Conservation (phyloP, 176 grass and related monocot genomes). For the Tuctoria greenei region DNA sequence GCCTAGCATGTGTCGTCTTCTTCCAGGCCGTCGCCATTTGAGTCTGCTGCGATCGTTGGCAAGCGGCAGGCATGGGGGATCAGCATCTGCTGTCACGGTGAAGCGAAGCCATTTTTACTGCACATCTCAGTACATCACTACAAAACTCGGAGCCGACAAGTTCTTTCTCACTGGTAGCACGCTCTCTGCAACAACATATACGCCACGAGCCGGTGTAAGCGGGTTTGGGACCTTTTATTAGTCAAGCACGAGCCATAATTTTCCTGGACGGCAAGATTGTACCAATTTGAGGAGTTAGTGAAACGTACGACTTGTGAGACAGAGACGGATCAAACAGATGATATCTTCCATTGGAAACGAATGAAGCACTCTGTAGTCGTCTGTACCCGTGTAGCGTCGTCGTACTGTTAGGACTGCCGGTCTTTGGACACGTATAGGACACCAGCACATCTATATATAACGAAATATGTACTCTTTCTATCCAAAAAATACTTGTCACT, state of each 20-base stretch:
- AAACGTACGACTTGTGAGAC: not conserved
- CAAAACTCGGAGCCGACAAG: not conserved
- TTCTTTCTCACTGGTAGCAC: not conserved
- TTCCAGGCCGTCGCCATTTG: not conserved
- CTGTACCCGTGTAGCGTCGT: not conserved
- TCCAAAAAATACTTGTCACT: too few species aligned
- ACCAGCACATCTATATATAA: not conserved
- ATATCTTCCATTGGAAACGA: not conserved
- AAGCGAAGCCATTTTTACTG: not conserved
- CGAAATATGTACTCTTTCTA: too few species aligned
- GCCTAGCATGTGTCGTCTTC: not conserved
- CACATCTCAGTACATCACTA: not conserved
- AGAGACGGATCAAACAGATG: not conserved
- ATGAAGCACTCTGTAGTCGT: not conserved
- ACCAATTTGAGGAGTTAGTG: conserved; percentile 23
- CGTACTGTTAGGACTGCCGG: not conserved
- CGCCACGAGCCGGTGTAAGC: conserved; percentile 18
- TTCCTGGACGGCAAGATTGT: not conserved
- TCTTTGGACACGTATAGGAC: conserved; percentile 6
- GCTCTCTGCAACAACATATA: not conserved
- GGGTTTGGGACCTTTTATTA: not conserved
- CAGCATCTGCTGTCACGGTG: not conserved
- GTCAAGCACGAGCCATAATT: not conserved
- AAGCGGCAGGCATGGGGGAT: not conserved
- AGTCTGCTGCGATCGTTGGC: not conserved